Evolutionary conservation across 106 monocot species (phyloP).

Genomic region (Phalaenopsis equestris): DNA sequence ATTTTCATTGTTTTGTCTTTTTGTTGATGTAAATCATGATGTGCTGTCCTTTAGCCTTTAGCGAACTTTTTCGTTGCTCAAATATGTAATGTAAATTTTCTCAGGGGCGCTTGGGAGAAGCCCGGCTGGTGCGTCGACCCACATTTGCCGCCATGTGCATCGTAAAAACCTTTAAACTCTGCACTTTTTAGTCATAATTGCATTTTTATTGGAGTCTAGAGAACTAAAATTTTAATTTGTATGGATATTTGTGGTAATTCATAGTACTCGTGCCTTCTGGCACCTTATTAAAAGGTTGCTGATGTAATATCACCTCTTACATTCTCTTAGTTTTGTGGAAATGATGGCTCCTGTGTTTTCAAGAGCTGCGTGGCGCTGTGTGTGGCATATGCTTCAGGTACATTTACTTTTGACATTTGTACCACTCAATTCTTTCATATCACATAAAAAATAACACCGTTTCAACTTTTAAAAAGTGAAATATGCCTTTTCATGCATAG

Average conservation of each 20-base stretch:
- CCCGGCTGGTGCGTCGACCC: conserved; percentile 45
- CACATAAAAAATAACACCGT: too few relatives aligned
- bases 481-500: too few relatives aligned
- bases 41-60: neutral
- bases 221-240: neutral
- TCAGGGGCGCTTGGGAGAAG: conserved; percentile 40
- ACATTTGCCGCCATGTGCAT: conserved; percentile 50
- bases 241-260: neutral
- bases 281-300: neutral
- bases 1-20: neutral
- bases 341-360: conserved; percentile 66
- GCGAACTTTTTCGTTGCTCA: neutral
- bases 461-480: too few relatives aligned
- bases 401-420: neutral
- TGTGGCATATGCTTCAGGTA: conserved; percentile 70
- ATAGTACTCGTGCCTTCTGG: neutral
- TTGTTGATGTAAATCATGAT: neutral
- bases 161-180: conserved; percentile 13
- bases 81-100: neutral
- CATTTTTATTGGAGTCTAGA: neutral
- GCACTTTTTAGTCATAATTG: neutral
- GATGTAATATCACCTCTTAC: neutral
- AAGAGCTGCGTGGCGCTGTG: conserved; percentile 54
- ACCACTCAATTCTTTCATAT: too few relatives aligned
- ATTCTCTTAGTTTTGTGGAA: conserved; percentile 40